phyloP scores from a whole-genome alignment of 768 basidiomycete species.

The Auriscalpium vulgare region DNA sequence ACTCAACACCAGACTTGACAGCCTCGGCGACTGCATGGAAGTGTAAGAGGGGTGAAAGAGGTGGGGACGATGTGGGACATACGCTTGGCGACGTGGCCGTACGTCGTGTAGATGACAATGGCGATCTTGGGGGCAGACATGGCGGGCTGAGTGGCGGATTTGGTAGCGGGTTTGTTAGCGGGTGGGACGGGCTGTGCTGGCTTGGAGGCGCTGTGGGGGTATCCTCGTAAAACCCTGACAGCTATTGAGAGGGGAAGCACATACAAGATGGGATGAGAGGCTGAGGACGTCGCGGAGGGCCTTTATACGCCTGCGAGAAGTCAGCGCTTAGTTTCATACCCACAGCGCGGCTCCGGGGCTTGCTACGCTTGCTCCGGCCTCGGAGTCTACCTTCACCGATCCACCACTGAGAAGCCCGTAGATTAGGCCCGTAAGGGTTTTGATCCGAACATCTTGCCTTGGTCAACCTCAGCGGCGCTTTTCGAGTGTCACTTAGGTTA shows the following conservation, averaged over 20 bases:
- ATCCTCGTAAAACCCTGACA: slow-evolving; percentile 27
- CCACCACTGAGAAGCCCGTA: no score
- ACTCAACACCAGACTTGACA: slow-evolving; percentile 33
- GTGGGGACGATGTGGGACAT: slow-evolving; percentile 19
- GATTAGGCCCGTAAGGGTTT: no score
- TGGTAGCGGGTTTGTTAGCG: no score
- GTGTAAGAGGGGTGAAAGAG: neutral
- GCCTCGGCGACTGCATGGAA: slow-evolving; percentile 50
- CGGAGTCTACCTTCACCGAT: no score
- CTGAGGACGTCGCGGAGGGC: neutral
- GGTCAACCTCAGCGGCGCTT: no score
- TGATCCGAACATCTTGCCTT: no score
- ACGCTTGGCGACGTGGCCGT: slow-evolving; percentile 68
- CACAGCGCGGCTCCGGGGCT: no score
- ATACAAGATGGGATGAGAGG: slow-evolving; percentile 15
- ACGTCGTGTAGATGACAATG: slow-evolving; percentile 70
- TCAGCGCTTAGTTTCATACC: no score
- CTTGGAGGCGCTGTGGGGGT: slow-evolving; percentile 12
- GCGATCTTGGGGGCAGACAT: slow-evolving; percentile 46
- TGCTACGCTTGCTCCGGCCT: no score
- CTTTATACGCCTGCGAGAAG: slow-evolving; percentile 2
- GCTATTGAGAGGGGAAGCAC: slow-evolving; percentile 33
- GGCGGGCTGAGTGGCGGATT: neutral
- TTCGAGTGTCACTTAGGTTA: no score
- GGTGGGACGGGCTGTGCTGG: slow-evolving; percentile 7